These are phyloP conservation scores for Cyamopsis tetragonoloba DNA, from an alignment of 306 rosid genomes.

Conservation along the genomic window DNA sequence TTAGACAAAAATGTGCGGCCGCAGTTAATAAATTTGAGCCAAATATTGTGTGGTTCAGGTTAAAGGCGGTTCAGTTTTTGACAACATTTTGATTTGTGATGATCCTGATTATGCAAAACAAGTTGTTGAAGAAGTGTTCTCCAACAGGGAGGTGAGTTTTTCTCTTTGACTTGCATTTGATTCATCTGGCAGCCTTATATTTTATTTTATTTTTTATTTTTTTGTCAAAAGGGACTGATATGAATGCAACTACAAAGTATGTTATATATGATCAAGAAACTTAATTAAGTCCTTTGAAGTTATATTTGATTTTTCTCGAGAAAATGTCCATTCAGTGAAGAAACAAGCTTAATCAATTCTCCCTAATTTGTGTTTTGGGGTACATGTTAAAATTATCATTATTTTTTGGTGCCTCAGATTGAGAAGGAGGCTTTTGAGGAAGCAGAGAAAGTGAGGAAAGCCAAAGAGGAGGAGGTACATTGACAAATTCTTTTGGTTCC, in stretches of 20 bases:
- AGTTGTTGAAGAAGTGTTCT: slow-evolving; percentile 48
- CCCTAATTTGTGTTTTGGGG: not conserved
- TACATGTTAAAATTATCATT: slow-evolving; percentile 19
- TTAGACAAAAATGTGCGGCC: slow-evolving; percentile 16
- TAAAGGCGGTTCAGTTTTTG: slow-evolving; percentile 55
- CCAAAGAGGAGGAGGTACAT: slow-evolving; percentile 79
- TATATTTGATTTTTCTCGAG: not conserved
- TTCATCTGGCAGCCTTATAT: too few species aligned
- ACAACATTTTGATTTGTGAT: slow-evolving; percentile 52
- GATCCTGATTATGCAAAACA: slow-evolving; percentile 60
- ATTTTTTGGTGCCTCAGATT: slow-evolving; percentile 40
- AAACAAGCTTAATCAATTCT: not conserved
- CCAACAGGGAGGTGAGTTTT: slow-evolving; percentile 47
- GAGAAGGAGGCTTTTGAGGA: slow-evolving; percentile 87
- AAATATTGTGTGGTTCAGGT: slow-evolving; percentile 44
- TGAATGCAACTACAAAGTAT: not conserved
- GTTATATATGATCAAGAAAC: slow-evolving; percentile 1
- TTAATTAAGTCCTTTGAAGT: not conserved
- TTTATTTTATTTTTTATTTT: too few species aligned
- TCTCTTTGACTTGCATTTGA: slow-evolving; percentile 19
- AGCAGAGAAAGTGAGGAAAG: slow-evolving; percentile 80
- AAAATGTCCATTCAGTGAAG: not conserved
- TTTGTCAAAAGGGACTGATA: too few species aligned
- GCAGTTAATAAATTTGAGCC: not conserved
- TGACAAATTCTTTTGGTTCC: not conserved